Conservation (phyloP, 164 flowering plant genomes). For the Vitis cinerea region DNA sequence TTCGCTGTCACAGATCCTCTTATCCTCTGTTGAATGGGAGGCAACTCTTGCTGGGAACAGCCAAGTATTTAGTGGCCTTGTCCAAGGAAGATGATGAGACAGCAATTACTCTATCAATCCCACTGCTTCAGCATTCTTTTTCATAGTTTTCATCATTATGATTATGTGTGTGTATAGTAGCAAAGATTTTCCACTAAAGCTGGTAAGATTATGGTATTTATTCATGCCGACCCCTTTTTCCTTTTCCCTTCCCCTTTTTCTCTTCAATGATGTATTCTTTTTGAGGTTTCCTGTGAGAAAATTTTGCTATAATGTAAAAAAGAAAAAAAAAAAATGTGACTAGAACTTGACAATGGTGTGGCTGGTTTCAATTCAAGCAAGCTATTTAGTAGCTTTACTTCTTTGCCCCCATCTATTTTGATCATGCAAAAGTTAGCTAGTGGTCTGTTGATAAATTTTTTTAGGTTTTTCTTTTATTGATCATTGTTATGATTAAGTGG, state of each 20-base stretch:
- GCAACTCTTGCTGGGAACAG: slow-evolving; percentile 98
- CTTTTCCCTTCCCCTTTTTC: not conserved
- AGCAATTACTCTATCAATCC: slow-evolving; percentile 5
- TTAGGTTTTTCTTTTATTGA: too few relatives aligned
- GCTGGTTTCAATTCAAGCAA: not conserved
- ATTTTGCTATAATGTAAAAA: slow-evolving; percentile 16
- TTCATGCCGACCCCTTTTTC: not conserved
- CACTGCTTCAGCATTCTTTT: not conserved
- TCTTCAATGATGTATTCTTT: slow-evolving; percentile 22
- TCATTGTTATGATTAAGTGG: too few relatives aligned
- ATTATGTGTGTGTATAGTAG: slow-evolving; percentile 25
- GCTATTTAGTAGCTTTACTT: slow-evolving; percentile 3
- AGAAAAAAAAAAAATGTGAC: too few relatives aligned
- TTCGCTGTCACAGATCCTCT: slow-evolving; percentile 78
- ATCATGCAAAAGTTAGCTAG: too few relatives aligned
- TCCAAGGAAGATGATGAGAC: slow-evolving; percentile 75
- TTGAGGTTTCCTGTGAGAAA: slow-evolving; percentile 6
- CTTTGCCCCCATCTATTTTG: not conserved
- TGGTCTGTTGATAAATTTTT: too few relatives aligned
- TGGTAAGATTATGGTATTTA: slow-evolving; percentile 5
- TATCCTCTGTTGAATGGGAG: slow-evolving; percentile 98
- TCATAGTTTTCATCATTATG: not conserved
- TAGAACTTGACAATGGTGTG: slow-evolving; percentile 5
- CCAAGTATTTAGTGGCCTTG: slow-evolving; percentile 97
- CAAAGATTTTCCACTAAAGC: slow-evolving; percentile 6